phyloP scores from a whole-genome alignment of 2,329 filamentous ascomycete species.

The Verticillium nubilum region DNA sequence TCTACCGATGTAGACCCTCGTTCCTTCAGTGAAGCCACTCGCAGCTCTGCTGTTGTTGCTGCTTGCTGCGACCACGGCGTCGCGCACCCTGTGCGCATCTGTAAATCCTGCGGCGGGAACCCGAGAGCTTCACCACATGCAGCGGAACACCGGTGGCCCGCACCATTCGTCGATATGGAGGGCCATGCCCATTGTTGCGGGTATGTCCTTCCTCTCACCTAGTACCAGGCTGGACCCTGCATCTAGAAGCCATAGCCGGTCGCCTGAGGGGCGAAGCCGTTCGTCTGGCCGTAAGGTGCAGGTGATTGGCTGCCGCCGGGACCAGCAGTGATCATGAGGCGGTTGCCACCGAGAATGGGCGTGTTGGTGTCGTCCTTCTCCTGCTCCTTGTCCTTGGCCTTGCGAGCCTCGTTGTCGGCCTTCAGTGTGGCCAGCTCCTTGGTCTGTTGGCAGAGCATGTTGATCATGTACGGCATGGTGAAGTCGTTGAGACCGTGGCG shows the following conservation, averaged over 20 bases:
- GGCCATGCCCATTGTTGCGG: not conserved
- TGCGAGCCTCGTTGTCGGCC: conserved; percentile 94
- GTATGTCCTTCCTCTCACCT: not conserved
- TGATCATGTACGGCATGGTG: conserved; percentile 99
- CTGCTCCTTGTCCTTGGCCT: conserved; percentile 63
- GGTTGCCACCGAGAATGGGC: conserved; percentile 81
- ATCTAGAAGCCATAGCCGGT: conserved; percentile 67
- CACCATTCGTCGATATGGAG: not conserved
- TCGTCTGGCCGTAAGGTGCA: conserved; percentile 70
- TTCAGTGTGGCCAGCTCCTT: conserved; percentile 79
- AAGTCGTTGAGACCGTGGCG: conserved; percentile 91
- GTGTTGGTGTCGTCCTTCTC: conserved; percentile 90
- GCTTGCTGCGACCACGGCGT: not conserved
- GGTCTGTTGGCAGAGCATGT: conserved; percentile 87
- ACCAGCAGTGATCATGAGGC: conserved; percentile 94
- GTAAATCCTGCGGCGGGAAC: not conserved
- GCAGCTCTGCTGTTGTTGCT: not conserved
- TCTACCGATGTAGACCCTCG: conserved; percentile 6
- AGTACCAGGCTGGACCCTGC: conserved; percentile 6
- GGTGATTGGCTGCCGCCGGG: conserved; percentile 55
- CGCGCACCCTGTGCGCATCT: not conserved
- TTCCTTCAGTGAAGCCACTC: conserved; percentile 1
- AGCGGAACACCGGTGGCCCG: not conserved
- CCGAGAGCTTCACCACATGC: not conserved
- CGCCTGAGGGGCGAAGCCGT: conserved; percentile 83